Evolutionary conservation across 495 filamentous ascomycete genomes (phyloP).

Genomic region (Talaromyces trachyspermus): DNA sequence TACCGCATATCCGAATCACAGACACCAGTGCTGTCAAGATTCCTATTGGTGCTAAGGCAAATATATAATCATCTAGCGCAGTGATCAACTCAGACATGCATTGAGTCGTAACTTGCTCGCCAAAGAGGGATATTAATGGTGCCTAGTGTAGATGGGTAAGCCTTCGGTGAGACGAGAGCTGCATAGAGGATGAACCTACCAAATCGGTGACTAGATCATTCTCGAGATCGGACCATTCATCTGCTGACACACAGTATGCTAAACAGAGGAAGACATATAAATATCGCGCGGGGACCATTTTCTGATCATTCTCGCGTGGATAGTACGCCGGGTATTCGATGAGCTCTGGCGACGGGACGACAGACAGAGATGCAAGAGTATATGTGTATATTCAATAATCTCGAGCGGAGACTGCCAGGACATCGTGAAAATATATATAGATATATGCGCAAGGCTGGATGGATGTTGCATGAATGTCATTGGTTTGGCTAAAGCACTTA

Average conservation of each 20-base stretch:
- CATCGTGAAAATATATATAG: no score
- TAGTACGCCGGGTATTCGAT: no score
- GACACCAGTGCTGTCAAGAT: slow-evolving; percentile 48
- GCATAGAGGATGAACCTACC: slow-evolving; percentile 17
- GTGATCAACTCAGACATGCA: slow-evolving; percentile 47
- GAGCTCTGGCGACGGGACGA: no score
- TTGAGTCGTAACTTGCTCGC: slow-evolving; percentile 50
- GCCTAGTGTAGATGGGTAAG: slow-evolving; percentile 18
- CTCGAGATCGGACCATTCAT: slow-evolving; percentile 42
- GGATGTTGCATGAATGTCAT: neutral
- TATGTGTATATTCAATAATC: no score
- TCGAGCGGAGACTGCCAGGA: no score
- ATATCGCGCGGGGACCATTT: neutral
- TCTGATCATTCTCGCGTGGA: no score
- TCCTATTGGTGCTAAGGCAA: slow-evolving; percentile 47
- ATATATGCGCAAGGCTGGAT: neutral
- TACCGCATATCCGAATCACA: slow-evolving; percentile 47
- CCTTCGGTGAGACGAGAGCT: neutral
- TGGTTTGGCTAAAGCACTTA: neutral
- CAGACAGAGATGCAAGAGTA: no score
- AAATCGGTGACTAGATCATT: slow-evolving; percentile 46
- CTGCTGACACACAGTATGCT: slow-evolving; percentile 15
- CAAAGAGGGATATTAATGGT: slow-evolving; percentile 47
- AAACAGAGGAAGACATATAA: slow-evolving; percentile 5
- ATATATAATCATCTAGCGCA: slow-evolving; percentile 44